Base-by-base conservation (phyloP, 2,329 filamentous ascomycete genomes). In the Pseudopyrenochaeta lycopersici region DNA sequence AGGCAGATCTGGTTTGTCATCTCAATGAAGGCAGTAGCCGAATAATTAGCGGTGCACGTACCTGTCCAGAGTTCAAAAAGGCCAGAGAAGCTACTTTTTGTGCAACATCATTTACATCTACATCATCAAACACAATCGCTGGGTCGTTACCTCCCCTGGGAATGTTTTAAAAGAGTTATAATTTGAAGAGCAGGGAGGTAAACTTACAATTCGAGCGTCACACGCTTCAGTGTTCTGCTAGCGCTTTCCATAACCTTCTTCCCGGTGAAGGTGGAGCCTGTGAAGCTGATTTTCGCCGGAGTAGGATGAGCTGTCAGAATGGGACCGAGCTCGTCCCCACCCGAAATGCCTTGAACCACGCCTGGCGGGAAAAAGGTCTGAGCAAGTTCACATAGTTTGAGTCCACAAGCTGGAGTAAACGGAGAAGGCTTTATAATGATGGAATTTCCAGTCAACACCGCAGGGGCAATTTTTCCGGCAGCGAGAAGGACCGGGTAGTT, bases 141-240 rank as follows among this genome's bases (percentile, higher is more conserved):
- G 85, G 79, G 55, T 87, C 85, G 54, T 88, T 88, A 4, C 85
- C 85, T 17, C 85, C 83, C n/a, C n/a, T n/a, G n/a, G n/a, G n/a
- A n/a, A n/a, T n/a, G n/a, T n/a, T n/a, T n/a, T n/a, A n/a, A n/a
- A n/a, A n/a, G n/a, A n/a, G n/a, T n/a, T n/a, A n/a, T n/a, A n/a
- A n/a, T n/a, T n/a, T n/a, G n/a, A n/a, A n/a, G n/a, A n/a, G n/a
- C n/a, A n/a, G n/a, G n/a, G n/a, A n/a, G n/a, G n/a, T n/a, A n/a
- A n/a, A n/a, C n/a, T n/a, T n/a, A n/a, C 6, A 87, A 78, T 68
- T 88, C 86, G 4, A 88, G 78, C 1, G 82, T 85, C 12, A 85
- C 79, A 29, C 84, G 78, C 77, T 88, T 88, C 33, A 88, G 71
- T 0, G 83, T 84, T 63, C 80, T 78, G 11, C 81, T 79, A 47